phyloP scores from a whole-genome alignment of 306 rosid species.

The Myrica gale region DNA sequence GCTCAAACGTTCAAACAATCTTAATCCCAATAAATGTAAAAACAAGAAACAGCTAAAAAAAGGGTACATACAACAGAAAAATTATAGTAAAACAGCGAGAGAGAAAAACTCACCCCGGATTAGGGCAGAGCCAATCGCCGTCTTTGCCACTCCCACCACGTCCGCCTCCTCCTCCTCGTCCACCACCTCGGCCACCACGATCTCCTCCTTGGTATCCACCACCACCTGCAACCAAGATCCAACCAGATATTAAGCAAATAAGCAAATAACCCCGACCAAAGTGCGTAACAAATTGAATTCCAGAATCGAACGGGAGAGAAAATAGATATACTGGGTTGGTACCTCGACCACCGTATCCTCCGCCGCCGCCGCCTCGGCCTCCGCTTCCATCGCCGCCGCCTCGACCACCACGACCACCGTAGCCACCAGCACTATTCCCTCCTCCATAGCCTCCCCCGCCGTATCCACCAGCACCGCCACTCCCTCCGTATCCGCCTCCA shows the following conservation, averaged over 20 bases:
- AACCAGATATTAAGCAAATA: not conserved
- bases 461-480: constrained; percentile 34
- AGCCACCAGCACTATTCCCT: constrained; percentile 36
- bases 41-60: not conserved
- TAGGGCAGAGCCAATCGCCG: constrained; percentile 98
- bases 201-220: constrained; percentile 82
- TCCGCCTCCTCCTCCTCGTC: constrained; percentile 55
- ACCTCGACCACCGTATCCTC: constrained; percentile 83
- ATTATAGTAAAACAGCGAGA: not conserved
- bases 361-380: constrained; percentile 37
- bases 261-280: not conserved
- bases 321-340: not conserved
- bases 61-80: not conserved
- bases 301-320: not conserved
- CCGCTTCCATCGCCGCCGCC: constrained; percentile 52
- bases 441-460: constrained; percentile 45
- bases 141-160: constrained; percentile 94
- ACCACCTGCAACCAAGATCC: constrained; percentile 40
- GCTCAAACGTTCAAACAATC: not conserved
- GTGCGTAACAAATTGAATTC: not conserved
- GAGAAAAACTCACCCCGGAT: constrained; percentile 53
- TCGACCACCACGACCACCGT: constrained; percentile 37
- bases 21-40: not conserved
- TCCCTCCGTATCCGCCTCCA: constrained; percentile 44
- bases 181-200: constrained; percentile 70